Percentiles rank a stretch among this genome's conserved stretches.
phyloP scores from a whole-genome alignment of 192 early-diverging fungal species.

The Podila horticola region DNA sequence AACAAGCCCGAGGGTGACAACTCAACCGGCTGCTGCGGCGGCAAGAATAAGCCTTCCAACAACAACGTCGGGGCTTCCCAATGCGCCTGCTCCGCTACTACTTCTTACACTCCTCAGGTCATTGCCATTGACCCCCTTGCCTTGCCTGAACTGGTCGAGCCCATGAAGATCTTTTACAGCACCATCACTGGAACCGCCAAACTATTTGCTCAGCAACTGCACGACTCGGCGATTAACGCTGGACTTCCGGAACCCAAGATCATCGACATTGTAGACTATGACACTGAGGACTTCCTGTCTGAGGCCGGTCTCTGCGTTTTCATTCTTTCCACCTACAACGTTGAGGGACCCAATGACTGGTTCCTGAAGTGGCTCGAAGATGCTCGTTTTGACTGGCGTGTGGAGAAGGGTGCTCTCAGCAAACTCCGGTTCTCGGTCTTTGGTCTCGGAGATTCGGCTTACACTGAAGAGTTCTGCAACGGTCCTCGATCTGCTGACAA shows the following conservation, averaged over 20 bases:
- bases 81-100: constrained; percentile 23
- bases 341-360: constrained; percentile 77
- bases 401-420: constrained; percentile 60
- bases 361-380: constrained; percentile 74
- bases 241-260: constrained; percentile 46
- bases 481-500: constrained; percentile 67
- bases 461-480: constrained; percentile 67
- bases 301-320: constrained; percentile 68
- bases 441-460: constrained; percentile 78
- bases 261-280: constrained; percentile 71
- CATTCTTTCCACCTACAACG: constrained; percentile 72
- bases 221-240: constrained; percentile 21
- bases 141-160: constrained; percentile 32
- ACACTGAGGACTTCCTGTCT: constrained; percentile 68
- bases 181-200: constrained; percentile 68
- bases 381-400: constrained; percentile 68
- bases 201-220: constrained; percentile 57
- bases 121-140: constrained; percentile 25
- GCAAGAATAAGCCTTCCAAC: constrained; percentile 25
- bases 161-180: constrained; percentile 67
- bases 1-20: constrained; percentile 40
- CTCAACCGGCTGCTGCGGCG: constrained; percentile 48
- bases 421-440: constrained; percentile 73
- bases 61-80: not conserved
- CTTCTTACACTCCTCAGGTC: not conserved